Evolutionary conservation across 768 basidiomycete species (phyloP), one percentile per base, ranked within the genome.

Genomic region (Leccinum longicurvipes): DNA sequence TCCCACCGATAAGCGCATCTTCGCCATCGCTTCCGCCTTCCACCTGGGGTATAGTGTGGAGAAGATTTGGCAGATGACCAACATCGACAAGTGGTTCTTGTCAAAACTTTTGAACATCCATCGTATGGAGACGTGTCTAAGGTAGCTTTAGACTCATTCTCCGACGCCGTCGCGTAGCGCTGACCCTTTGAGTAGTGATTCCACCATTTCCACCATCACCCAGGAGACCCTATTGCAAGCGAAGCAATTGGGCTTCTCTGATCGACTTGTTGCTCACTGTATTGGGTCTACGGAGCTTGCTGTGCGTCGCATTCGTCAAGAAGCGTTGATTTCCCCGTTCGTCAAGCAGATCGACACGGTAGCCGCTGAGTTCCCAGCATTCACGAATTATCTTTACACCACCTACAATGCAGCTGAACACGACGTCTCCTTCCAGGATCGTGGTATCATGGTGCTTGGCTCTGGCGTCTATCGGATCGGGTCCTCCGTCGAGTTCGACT

Each of bases 321-420:
- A 98, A 72, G 73, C 74, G 47, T 82, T 81, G 31, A 88, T 98
- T 64, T 79, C 79, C 12, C 95, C 95, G 0, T 96, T 93, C 70
- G 90, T 97, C 74, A 98, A 98, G 79, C 96, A 98, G 70, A 99
- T 98, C 71, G 97, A 99, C 65, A 98, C 97, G 0, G 95, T 98
- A 53, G 97, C 97, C 11, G 96, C 97, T 27, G 95, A 98, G 68
- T 99, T 98, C 83, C 96, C 97, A 2, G 94, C 95, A 1, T 93
- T 88, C 78, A 98, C 97, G 53, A 99, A 99, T 77, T 98, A 98
- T 73, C 86, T 99, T 45, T 98, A 99, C 76, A 97, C 89, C 42
- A 97, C 95, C 0, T 98, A 98, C 78, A 98, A 96, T 65, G 96
- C 89, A n/a, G 76, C 87, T 59, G 93, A 96, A 69, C 93, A 98